Percentiles rank a stretch among this genome's conserved stretches.
phyloP scores from a whole-genome alignment of 148 eudicot species.

The Spergularia marina region DNA sequence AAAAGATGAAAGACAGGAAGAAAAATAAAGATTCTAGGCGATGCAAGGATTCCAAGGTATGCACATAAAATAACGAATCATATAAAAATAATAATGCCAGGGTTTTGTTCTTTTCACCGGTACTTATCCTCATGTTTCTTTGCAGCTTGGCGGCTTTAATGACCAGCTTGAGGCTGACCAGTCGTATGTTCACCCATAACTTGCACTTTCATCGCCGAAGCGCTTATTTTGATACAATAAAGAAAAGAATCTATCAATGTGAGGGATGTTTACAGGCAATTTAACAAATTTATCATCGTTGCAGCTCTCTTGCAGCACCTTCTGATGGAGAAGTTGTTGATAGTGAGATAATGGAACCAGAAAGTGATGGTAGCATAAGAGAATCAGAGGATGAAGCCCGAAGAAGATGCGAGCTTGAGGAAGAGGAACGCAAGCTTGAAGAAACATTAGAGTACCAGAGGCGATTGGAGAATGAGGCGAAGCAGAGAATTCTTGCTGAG shows the following conservation, averaged over 20 bases:
- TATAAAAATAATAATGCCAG: neutral
- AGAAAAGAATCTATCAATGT: neutral
- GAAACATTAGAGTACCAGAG: constrained; percentile 90
- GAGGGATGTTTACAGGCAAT: constrained; percentile 18
- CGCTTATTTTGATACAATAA: neutral
- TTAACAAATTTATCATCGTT: constrained; percentile 27
- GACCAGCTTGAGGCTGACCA: constrained; percentile 48
- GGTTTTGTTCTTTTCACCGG: neutral
- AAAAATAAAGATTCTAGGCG: constrained; percentile 64
- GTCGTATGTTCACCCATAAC: constrained; percentile 37
- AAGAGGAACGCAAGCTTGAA: constrained; percentile 92
- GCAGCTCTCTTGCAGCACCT: constrained; percentile 47
- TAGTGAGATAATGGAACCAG: constrained; percentile 36
- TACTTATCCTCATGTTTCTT: constrained; percentile 5
- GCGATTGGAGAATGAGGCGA: constrained; percentile 82
- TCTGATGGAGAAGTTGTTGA: constrained; percentile 44
- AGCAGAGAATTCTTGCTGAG: constrained; percentile 84
- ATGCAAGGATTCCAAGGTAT: constrained; percentile 75
- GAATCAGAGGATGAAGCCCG: constrained; percentile 58
- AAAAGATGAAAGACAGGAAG: constrained; percentile 78
- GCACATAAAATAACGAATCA: neutral
- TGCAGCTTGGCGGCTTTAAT: constrained; percentile 53
- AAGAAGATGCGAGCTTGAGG: constrained; percentile 76
- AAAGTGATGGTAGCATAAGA: constrained; percentile 37
- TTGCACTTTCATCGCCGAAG: constrained; percentile 1